Percentiles rank a stretch among this genome's conserved stretches.
Evolutionary conservation across 2,329 filamentous ascomycete species (phyloP).

Genomic region (Apiospora marii): DNA sequence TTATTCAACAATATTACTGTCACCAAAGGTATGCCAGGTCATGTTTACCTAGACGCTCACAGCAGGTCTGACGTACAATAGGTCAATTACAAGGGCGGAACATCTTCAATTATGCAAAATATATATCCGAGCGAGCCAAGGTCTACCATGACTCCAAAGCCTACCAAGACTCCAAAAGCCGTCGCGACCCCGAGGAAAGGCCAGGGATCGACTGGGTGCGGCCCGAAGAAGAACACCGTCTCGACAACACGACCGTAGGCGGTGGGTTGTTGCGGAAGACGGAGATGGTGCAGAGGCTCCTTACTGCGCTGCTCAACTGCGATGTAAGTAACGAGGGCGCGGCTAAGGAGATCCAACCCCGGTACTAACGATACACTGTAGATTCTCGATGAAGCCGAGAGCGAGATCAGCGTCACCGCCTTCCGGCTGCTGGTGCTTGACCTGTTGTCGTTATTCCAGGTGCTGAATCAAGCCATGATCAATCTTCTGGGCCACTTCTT

Average conservation of each 20-base stretch:
- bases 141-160: slow-evolving; percentile 81
- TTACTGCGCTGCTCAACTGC: slow-evolving; percentile 85
- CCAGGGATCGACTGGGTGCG: slow-evolving; percentile 82
- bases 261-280: slow-evolving; percentile 94
- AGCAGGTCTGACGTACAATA: slow-evolving; percentile 45
- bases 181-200: neutral
- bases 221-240: slow-evolving; percentile 73
- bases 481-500: slow-evolving; percentile 98
- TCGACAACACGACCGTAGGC: slow-evolving; percentile 87
- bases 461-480: slow-evolving; percentile 96
- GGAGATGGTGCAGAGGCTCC: slow-evolving; percentile 87
- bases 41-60: neutral
- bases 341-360: neutral
- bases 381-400: slow-evolving; percentile 91
- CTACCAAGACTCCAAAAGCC: slow-evolving; percentile 1
- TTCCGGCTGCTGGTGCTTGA: slow-evolving; percentile 93
- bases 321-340: slow-evolving; percentile 67
- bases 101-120: slow-evolving; percentile 89
- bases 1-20: slow-evolving; percentile 67
- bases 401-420: slow-evolving; percentile 94
- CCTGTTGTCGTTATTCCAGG: slow-evolving; percentile 87
- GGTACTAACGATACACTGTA: slow-evolving; percentile 44
- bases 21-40: slow-evolving; percentile 76
- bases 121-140: slow-evolving; percentile 82
- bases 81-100: slow-evolving; percentile 95